Evolutionary conservation across 495 filamentous ascomycete species (phyloP).

Genomic region (Penicillium arizonense): DNA sequence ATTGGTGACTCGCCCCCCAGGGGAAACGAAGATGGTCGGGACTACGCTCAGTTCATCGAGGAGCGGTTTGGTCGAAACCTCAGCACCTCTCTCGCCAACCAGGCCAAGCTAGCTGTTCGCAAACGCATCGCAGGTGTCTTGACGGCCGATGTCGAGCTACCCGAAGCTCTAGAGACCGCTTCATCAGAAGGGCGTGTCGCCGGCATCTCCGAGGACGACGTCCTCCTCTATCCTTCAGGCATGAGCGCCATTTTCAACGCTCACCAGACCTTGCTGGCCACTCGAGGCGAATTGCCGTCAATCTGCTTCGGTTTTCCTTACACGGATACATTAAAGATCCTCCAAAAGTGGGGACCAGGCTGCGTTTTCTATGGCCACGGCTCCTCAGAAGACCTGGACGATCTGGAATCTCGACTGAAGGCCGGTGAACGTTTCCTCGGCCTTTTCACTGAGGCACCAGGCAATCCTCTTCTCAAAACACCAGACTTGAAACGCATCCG

Average conservation of each 20-base stretch:
- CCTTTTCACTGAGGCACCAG: slow-evolving; percentile 92
- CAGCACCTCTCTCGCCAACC: slow-evolving; percentile 68
- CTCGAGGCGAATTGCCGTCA: slow-evolving; percentile 41
- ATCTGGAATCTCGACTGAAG: slow-evolving; percentile 70
- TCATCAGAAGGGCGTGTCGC: slow-evolving; percentile 52
- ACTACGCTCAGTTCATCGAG: slow-evolving; percentile 81
- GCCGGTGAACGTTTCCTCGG: slow-evolving; percentile 76
- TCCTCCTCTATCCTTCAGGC: slow-evolving; percentile 82
- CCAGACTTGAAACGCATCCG: slow-evolving; percentile 83
- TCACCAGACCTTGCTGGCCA: slow-evolving; percentile 67
- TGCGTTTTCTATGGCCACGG: slow-evolving; percentile 89
- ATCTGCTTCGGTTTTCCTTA: slow-evolving; percentile 75
- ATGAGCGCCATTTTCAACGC: slow-evolving; percentile 95
- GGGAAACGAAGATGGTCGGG: slow-evolving; percentile 51
- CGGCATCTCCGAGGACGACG: slow-evolving; percentile 81
- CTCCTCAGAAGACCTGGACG: slow-evolving; percentile 77
- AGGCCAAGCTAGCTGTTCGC: slow-evolving; percentile 83
- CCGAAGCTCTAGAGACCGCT: slow-evolving; percentile 54
- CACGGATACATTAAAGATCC: slow-evolving; percentile 91
- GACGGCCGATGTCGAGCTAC: slow-evolving; percentile 66
- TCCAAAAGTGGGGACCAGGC: slow-evolving; percentile 92
- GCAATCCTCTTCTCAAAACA: slow-evolving; percentile 83
- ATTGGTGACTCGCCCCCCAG: slow-evolving; percentile 7
- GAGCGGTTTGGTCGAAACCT: slow-evolving; percentile 94
- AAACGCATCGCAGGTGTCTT: slow-evolving; percentile 86